Conservation (phyloP, 306 rosid species). For the Prunus armeniaca region DNA sequence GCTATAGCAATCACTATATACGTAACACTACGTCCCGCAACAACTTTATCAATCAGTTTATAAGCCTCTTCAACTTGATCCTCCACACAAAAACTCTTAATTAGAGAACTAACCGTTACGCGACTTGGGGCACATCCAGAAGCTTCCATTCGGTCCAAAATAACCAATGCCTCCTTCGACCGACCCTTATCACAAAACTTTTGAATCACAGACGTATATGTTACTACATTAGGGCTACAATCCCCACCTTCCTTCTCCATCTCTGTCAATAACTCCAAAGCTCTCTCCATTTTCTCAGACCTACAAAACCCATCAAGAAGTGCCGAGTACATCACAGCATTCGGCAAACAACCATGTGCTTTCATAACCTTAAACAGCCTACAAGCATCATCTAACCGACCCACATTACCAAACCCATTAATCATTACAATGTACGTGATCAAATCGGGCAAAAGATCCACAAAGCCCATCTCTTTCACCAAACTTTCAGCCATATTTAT, state of each 20-base stretch:
- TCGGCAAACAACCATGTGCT: conserved; percentile 58
- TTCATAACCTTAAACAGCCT: conserved; percentile 52
- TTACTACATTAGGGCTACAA: conserved; percentile 62
- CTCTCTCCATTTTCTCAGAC: conserved; percentile 47
- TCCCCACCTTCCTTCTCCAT: conserved; percentile 69
- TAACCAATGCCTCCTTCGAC: conserved; percentile 49
- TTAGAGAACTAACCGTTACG: conserved; percentile 50
- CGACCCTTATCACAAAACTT: conserved; percentile 56
- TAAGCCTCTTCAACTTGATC: conserved; percentile 59
- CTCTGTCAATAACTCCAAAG: conserved; percentile 59
- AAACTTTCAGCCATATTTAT: conserved; percentile 54
- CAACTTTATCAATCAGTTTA: conserved; percentile 51
- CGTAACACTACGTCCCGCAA: conserved; percentile 46
- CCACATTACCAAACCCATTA: conserved; percentile 61
- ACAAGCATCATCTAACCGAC: conserved; percentile 61
- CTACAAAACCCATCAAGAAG: conserved; percentile 61
- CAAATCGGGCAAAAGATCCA: conserved; percentile 56
- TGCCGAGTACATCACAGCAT: conserved; percentile 60
- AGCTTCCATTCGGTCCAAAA: conserved; percentile 72
- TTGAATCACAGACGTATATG: conserved; percentile 73
- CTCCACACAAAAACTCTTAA: conserved; percentile 46
- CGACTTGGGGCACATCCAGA: conserved; percentile 57
- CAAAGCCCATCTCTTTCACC: conserved; percentile 52
- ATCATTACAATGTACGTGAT: conserved; percentile 70
- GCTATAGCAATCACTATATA: conserved; percentile 55